Base-by-base conservation (phyloP, 2,329 filamentous ascomycete genomes). In the Pestalotiopsis fici region DNA sequence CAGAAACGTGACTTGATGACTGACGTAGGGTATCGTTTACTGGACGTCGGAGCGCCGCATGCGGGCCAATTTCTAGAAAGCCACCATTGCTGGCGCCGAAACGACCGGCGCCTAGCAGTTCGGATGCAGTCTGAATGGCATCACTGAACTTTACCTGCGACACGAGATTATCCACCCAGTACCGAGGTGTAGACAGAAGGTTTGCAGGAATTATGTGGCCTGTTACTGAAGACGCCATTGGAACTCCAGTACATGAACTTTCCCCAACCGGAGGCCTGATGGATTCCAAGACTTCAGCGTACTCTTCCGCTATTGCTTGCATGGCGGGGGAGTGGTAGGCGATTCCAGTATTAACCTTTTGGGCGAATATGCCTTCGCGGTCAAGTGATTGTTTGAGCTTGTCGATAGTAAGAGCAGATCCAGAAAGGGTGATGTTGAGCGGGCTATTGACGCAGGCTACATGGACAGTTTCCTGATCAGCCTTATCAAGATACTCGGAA, bases 301-400 rank as follows among this genome's bases (percentile, higher is more conserved):
- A 72, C 28, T 66, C 65, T 13, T 28, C 56, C n/a, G 67, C 68
- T 27, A 64, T 69, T 65, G 27, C 7, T 5, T 68, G 15, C 77
- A 80, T 79, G 21, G 76, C 71, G 13, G 54, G 65, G 9, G 78
- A 79, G 56, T 81, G 79, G 65, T 79, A 81, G 3, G 79, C 78
- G 2, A 72, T 67, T 1, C 67, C 66, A 3, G 77, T 72, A 3
- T 69, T 71, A 2, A 81, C 70, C 23, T 71, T 73, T 3, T 74
- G 73, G 0, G 69, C 78, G 77, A 2, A 74, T 64, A 2, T 64
- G 59, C 62, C 18, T 3, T 55, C 9, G 12, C 12, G 5, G 35
- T 43, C 39, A 7, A 43, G 39, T 43, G 15, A 12, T 13, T 13
- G 6, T 15, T 70, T 63, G 1, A 76, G 21, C 12, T 68, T 64